phyloP scores from a whole-genome alignment of 1,284 basidiomycete genomes.

The Mycena sp. region DNA sequence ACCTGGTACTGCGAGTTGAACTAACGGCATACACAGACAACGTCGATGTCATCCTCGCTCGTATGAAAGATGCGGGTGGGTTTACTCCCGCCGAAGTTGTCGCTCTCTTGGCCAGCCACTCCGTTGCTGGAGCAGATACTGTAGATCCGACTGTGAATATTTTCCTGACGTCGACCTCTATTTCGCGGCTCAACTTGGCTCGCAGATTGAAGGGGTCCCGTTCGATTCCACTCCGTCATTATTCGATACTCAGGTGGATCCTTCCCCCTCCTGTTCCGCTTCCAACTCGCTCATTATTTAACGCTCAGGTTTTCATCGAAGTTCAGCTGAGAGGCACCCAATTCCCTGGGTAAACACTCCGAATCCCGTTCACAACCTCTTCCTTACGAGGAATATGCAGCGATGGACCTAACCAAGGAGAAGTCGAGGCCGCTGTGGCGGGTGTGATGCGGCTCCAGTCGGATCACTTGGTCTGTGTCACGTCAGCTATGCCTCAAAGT shows the following conservation, averaged over 20 bases:
- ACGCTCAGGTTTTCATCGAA: slow-evolving; percentile 6
- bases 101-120: slow-evolving; percentile 16
- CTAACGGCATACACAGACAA: slow-evolving; percentile 33
- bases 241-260: slow-evolving; percentile 7
- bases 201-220: too few relatives aligned
- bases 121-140: slow-evolving; percentile 18
- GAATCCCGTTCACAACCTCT: not conserved
- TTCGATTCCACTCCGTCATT: not conserved
- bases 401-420: not conserved
- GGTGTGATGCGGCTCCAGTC: slow-evolving; percentile 20
- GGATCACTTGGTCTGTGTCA: slow-evolving; percentile 4
- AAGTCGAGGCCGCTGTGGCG: slow-evolving; percentile 9
- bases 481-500: not conserved
- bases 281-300: too few relatives aligned
- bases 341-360: not conserved
- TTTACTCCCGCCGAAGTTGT: slow-evolving; percentile 13
- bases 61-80: slow-evolving; percentile 45
- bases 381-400: not conserved
- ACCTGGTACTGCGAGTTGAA: not conserved
- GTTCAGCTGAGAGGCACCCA: not conserved
- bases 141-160: slow-evolving; percentile 10
- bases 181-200: not conserved
- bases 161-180: not conserved
- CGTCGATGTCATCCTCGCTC: slow-evolving; percentile 45
- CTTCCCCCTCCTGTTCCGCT: too few relatives aligned